These are phyloP conservation scores for Pseudogymnoascus sp. DNA, from an alignment of 2,329 filamentous ascomycete species.

Conservation along the genomic window DNA sequence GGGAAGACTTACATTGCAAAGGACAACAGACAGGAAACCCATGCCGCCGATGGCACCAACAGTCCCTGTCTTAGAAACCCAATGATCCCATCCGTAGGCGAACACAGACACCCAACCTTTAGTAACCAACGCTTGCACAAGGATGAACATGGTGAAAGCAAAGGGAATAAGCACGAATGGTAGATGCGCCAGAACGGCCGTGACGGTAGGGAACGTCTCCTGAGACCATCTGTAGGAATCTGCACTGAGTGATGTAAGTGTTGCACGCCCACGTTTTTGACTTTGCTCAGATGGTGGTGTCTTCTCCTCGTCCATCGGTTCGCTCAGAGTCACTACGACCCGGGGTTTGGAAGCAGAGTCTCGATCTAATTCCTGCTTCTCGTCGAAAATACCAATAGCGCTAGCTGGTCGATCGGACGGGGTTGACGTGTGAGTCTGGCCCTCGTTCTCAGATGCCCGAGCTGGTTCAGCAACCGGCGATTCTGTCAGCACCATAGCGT, in stretches of 20 bases:
- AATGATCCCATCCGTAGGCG: slow-evolving; percentile 64
- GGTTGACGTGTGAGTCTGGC: slow-evolving; percentile 15
- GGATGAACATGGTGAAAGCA: slow-evolving; percentile 64
- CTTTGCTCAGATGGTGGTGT: slow-evolving; percentile 11
- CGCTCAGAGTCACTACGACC: slow-evolving; percentile 10
- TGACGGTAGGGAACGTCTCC: slow-evolving; percentile 62
- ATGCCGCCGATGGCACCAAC: slow-evolving; percentile 62
- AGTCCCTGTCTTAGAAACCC: slow-evolving; percentile 60
- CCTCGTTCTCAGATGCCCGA: slow-evolving; percentile 12
- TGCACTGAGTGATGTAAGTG: slow-evolving; percentile 41
- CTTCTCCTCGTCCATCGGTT: slow-evolving; percentile 18
- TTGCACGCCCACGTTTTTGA: slow-evolving; percentile 28
- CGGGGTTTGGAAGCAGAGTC: slow-evolving; percentile 9
- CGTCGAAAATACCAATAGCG: slow-evolving; percentile 14
- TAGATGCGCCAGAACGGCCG: slow-evolving; percentile 55
- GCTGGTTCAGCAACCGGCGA: slow-evolving; percentile 6
- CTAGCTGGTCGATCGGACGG: slow-evolving; percentile 13
- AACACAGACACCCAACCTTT: slow-evolving; percentile 70
- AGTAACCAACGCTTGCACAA: slow-evolving; percentile 63
- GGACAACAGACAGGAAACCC: slow-evolving; percentile 60
- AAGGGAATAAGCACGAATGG: slow-evolving; percentile 63
- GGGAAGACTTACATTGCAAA: slow-evolving; percentile 56
- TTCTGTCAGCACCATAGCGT: not conserved
- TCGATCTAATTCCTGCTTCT: slow-evolving; percentile 13
- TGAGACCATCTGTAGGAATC: slow-evolving; percentile 49